Base-by-base conservation (phyloP, 1,139 yeast species). In the Geotrichum cucujoidarum region DNA sequence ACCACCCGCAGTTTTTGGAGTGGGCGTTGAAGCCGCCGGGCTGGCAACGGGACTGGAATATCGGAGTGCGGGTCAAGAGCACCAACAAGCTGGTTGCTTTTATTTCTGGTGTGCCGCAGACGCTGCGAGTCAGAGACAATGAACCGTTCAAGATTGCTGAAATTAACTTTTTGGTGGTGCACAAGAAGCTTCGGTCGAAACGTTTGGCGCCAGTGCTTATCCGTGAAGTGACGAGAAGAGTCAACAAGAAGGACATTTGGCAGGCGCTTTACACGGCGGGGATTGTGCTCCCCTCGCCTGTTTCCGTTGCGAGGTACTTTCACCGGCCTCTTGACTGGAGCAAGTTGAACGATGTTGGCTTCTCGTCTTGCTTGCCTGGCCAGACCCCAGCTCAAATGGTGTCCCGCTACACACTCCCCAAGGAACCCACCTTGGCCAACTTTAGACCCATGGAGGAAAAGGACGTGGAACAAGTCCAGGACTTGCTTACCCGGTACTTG, bases 1-100 rank as follows among this genome's bases (percentile, higher is more conserved):
- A 92, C 68, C 77, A 92, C 1, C 80, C 81, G 36, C 83, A 80
- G 43, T 92, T 92, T 60, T 78, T 94, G 63, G 77, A 81, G 59
- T 92, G 98, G 98, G 95, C 96, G 0, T 72, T 92, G 59, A 83
- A 85, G 59, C 88, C 96, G 7, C 98, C 98, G 0, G 97, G 97
- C 13, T 92, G 94, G 87, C 73, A 74, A 46, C 72, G 75, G 51
- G 94, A 89, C 13, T 90, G 97, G 95, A 86, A 85, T 61, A 84
- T 89, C 38, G 98, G 97, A 55, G 97, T 92, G 14, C 75, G 97
- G 36, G 97, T 87, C 30, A 81, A 79, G 57, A 74, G 74, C 2
- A 78, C 86, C 17, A 80, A 82, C 2, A 84, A 85, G 63, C 74
- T 92, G 54, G 90, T 92, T 43, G 97, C 95, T 0, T 92, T 92